These are phyloP conservation scores for Exophiala sp. DNA, from an alignment of 2,329 filamentous ascomycete species.

Conservation along the genomic window DNA sequence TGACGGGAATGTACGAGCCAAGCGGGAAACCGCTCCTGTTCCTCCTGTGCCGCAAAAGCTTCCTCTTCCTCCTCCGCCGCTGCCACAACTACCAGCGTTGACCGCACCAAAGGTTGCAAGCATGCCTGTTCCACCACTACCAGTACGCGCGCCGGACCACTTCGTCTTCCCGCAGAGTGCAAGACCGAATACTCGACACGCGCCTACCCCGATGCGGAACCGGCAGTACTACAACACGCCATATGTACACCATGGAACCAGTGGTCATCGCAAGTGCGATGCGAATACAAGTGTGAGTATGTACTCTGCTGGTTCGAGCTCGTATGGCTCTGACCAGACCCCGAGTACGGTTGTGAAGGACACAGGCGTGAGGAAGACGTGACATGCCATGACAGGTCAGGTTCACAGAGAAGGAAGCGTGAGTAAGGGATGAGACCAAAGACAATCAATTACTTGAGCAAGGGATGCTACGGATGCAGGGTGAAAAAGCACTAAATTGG, in stretches of 20 bases:
- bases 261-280: background rate
- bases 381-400: no score
- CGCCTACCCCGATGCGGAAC: slow-evolving; percentile 1
- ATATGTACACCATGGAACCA: background rate
- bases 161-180: background rate
- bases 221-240: background rate
- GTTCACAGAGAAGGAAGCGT: no score
- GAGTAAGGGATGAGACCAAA: no score
- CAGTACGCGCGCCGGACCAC: slow-evolving; percentile 14
- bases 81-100: background rate
- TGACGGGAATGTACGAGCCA: no score
- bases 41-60: no score
- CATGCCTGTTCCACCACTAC: slow-evolving; percentile 1
- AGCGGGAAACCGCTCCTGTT: no score
- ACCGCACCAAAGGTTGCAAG: background rate
- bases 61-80: background rate
- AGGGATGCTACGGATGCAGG: no score
- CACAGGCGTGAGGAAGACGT: no score
- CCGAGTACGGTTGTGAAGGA: background rate
- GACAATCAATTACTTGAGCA: no score
- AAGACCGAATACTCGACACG: background rate
- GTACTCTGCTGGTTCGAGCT: slow-evolving; percentile 11
- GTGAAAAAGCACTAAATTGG: no score
- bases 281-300: background rate
- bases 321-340: slow-evolving; percentile 1